Evolutionary conservation across 2,329 filamentous ascomycete genomes (phyloP), one percentile per base, ranked within the genome.

Genomic region (Cladorrhinum sp.): DNA sequence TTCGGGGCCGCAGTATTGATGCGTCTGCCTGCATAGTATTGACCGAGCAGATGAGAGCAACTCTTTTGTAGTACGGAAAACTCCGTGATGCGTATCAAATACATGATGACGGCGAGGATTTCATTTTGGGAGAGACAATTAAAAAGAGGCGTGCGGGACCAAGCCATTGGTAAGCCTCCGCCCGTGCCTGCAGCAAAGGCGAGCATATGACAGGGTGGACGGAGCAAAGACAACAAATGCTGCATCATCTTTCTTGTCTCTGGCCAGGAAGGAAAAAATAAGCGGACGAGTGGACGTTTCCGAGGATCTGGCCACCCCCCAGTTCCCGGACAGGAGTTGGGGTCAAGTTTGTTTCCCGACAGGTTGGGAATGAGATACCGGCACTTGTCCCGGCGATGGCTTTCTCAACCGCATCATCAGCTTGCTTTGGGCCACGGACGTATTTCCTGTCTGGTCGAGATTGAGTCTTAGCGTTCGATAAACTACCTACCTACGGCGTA

Each of bases 291-390:
- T 18, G 46, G 42, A 33, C 18, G 48, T 56, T 62, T 54, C 62
- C 62, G 62, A 58, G 62, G 55, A 64, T 62, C 60, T 64, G 57
- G 62, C 23, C 59, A 42, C 14, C n/a, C 20, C 30, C 20, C n/a
- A n/a, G n/a, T n/a, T n/a, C n/a, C n/a, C n/a, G n/a, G n/a, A n/a
- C n/a, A n/a, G n/a, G n/a, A n/a, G n/a, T n/a, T n/a, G n/a, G 21
- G 42, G 23, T 14, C 12, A 8, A 30, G 30, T 49, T 26, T 50
- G 52, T 16, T 30, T 55, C 51, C 62, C 56, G 54, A 55, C 59
- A 57, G 39, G 18, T 26, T 64, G n/a, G 57, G 59, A 52, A 55
- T 54, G 56, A 36, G 48, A 46, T 20, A 36, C 21, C 54, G 42
- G 54, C 28, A 46, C 23, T 24, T 21, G 30, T 55, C 14, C 50